Base-by-base conservation (phyloP, 805 yeast genomes). In the Sugiyamaella marilandica region DNA sequence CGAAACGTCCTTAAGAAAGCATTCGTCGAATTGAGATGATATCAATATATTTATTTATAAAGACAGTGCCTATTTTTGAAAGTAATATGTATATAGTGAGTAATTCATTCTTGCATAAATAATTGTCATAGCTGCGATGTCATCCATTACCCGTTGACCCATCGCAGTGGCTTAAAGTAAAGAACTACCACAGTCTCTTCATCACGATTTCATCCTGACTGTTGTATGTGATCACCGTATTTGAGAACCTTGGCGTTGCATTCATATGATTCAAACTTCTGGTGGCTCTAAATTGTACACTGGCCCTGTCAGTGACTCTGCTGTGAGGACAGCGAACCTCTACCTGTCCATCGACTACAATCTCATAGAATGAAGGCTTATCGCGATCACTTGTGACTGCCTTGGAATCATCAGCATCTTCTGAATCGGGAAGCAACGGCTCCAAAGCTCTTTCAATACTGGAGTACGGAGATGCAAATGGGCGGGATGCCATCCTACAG, bases 1-100 rank as follows among this genome's bases (percentile, higher is more conserved):
- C 79, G 90, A 54, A 76, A 74, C 31, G 83, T 92, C 10, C 66
- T 73, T 43, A 57, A 53, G 49, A 29, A 31, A 16, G 54, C 57
- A 14, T 53, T 58, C 31, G 36, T 19, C 13, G 47, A 53, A 45
- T 47, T 55, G 21, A 13, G 43, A 10, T 39, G 43, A 49, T 49
- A 19, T 19, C 19, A 21, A 49, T 48, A 19, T 19, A 34, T 34
- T 34, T 34, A 34, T 34, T 34, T 5, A 34, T 34, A 5, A 9
- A 34, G 18, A 34, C 39, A 34, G 39, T 34, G 39, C 39, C 39
- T 34, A n/a, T n/a, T 24, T 5, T 7, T 24, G 29, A 24, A 24
- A 24, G 3, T 3, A 5, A 24, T 7, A 24, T 24, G 29, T 24
- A 24, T 24, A 24, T 24, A 24, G 7, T 24, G 29, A 24, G 29